These are phyloP conservation scores for Geranium incanum DNA, from an alignment of 441 rosid species.

Conservation along the genomic window DNA sequence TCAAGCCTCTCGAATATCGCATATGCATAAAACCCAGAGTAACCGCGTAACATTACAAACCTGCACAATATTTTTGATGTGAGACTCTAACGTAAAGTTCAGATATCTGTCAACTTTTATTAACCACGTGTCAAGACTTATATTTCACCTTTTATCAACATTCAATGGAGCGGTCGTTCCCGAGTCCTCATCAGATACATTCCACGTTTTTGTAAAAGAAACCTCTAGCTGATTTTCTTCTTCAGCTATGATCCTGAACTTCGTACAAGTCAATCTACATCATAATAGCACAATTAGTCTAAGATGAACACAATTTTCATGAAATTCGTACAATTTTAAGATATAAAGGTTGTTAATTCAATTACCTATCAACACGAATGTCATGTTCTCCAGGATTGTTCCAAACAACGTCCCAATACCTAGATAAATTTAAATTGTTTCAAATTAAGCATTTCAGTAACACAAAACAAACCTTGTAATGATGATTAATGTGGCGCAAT, in stretches of 20 bases:
- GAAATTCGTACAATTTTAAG: not conserved
- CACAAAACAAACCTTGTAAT: not conserved
- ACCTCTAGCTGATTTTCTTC: slow-evolving; percentile 42
- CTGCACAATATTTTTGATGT: slow-evolving; percentile 36
- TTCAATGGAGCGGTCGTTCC: slow-evolving; percentile 32
- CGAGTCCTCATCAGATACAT: slow-evolving; percentile 33
- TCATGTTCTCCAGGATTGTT: slow-evolving; percentile 35
- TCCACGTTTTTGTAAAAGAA: slow-evolving; percentile 43
- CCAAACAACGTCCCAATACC: slow-evolving; percentile 70
- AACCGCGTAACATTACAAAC: slow-evolving; percentile 61
- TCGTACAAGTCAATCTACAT: slow-evolving; percentile 41
- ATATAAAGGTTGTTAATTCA: not conserved
- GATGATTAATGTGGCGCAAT: not conserved
- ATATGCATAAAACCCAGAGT: slow-evolving; percentile 72
- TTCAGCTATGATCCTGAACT: slow-evolving; percentile 31
- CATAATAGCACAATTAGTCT: not conserved
- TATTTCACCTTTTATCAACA: slow-evolving; percentile 38
- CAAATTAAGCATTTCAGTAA: not conserved
- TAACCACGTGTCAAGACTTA: not conserved
- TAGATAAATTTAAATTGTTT: slow-evolving; percentile 16
- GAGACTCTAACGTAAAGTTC: slow-evolving; percentile 27
- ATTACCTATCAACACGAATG: not conserved
- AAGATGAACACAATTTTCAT: slow-evolving; percentile 4
- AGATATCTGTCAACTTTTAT: not conserved
- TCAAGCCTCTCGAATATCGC: slow-evolving; percentile 58